Evolutionary conservation across 176 grass and related monocot genomes (phyloP).

Genomic region (Sorghum bicolor): DNA sequence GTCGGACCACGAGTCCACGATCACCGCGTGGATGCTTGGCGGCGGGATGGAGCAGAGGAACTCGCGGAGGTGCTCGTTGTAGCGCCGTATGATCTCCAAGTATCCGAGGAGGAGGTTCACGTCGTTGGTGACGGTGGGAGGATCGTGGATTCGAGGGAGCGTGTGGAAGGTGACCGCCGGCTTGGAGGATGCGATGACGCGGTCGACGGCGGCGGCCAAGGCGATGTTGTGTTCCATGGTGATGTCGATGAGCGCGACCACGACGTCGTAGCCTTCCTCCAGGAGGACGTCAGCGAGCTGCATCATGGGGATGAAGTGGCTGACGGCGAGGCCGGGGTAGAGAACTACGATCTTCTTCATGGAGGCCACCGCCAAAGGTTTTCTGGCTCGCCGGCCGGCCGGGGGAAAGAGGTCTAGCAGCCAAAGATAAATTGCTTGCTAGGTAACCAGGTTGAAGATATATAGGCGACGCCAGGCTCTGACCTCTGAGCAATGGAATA

Average conservation of each 20-base stretch:
- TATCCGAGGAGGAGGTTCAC: not conserved
- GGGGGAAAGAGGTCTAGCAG: not conserved
- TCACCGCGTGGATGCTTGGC: not conserved
- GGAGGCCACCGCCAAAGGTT: not conserved
- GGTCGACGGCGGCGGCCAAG: slow-evolving; percentile 10
- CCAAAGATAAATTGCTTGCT: too few relatives aligned
- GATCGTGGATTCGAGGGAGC: not conserved
- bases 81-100: not conserved
- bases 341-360: not conserved
- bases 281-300: slow-evolving; percentile 34
- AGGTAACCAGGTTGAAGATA: too few relatives aligned
- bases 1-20: not conserved
- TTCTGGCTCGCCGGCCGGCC: not conserved
- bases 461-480: too few relatives aligned
- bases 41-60: slow-evolving; percentile 28
- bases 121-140: not conserved
- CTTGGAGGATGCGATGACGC: slow-evolving; percentile 18
- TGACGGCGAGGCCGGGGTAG: not conserved
- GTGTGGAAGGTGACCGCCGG: slow-evolving; percentile 26
- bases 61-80: slow-evolving; percentile 24
- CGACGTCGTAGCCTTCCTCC: slow-evolving; percentile 1
- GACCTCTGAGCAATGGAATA: too few relatives aligned
- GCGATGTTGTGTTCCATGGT: not conserved
- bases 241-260: slow-evolving; percentile 33
- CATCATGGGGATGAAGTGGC: slow-evolving; percentile 39